A percentile compares a stretch with the other conserved stretches of the same genome.
Evolutionary conservation across 2,329 filamentous ascomycete species (phyloP).

Genomic region (Calonectria henricotiae): DNA sequence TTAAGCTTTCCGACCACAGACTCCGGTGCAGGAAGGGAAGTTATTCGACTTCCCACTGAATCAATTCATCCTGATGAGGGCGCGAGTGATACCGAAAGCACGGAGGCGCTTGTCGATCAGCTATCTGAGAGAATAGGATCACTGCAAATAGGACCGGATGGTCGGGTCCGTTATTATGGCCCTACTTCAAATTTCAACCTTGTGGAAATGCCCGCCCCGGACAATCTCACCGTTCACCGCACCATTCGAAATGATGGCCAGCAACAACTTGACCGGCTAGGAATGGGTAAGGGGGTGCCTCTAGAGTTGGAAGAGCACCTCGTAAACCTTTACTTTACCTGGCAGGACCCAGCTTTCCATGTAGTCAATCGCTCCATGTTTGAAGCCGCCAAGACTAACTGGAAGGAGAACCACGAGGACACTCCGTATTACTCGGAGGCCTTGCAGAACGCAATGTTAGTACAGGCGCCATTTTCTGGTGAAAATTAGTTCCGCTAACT

Average conservation of each 20-base stretch:
- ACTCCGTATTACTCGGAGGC: conserved; percentile 53
- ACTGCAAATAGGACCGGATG: conserved; percentile 48
- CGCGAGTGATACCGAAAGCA: conserved; percentile 45
- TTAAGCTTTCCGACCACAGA: conserved; percentile 31
- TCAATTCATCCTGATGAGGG: conserved; percentile 35
- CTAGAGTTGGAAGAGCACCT: conserved; percentile 43
- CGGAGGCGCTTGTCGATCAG: conserved; percentile 50
- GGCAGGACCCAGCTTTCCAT: conserved; percentile 48
- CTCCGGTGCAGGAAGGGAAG: conserved; percentile 6
- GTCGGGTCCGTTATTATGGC: conserved; percentile 49
- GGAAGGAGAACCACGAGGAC: conserved; percentile 45
- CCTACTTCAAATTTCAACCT: conserved; percentile 53
- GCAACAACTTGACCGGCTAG: conserved; percentile 49
- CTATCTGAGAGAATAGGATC: conserved; percentile 51
- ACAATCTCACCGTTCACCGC: conserved; percentile 48
- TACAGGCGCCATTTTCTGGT: neutral
- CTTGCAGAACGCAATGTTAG: conserved; percentile 52
- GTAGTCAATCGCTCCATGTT: conserved; percentile 50
- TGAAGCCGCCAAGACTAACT: conserved; percentile 36
- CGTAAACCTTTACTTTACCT: conserved; percentile 45
- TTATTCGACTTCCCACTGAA: conserved; percentile 34
- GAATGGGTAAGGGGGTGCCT: conserved; percentile 43
- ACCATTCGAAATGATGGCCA: conserved; percentile 50
- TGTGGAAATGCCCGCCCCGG: conserved; percentile 48
- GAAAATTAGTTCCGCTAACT: conserved; percentile 3